Conservation (phyloP, 2,329 filamentous ascomycete species). For the Endoconidiophora laricicola region DNA sequence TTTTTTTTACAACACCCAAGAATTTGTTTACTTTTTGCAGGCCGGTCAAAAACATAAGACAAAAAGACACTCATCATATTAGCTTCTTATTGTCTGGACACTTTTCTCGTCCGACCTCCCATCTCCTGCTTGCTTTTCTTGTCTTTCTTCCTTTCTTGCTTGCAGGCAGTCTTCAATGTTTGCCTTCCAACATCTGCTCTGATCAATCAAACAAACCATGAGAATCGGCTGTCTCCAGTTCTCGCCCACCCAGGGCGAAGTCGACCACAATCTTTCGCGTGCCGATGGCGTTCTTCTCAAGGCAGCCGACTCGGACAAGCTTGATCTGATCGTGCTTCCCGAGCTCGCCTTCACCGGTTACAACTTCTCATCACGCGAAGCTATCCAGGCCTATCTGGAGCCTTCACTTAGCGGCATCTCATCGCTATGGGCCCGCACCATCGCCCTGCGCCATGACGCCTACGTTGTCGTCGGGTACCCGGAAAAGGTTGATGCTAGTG, state of each 20-base stretch:
- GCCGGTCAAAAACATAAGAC: too few relatives aligned
- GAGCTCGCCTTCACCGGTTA: constrained; percentile 68
- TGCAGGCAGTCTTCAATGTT: too few relatives aligned
- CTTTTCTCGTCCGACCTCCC: not conserved
- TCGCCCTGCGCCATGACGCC: constrained; percentile 49
- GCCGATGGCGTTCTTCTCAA: constrained; percentile 48
- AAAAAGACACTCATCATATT: too few relatives aligned
- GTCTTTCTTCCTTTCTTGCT: not conserved
- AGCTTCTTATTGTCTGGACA: too few relatives aligned
- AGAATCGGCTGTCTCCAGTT: constrained; percentile 58
- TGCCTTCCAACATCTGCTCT: too few relatives aligned
- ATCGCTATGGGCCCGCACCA: constrained; percentile 53
- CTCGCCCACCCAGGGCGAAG: constrained; percentile 49
- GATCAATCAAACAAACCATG: constrained; percentile 27
- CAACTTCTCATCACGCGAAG: constrained; percentile 53
- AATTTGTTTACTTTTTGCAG: too few relatives aligned
- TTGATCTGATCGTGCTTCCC: constrained; percentile 54
- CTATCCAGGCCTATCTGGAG: constrained; percentile 56
- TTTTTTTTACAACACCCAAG: too few relatives aligned
- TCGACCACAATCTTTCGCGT: constrained; percentile 51
- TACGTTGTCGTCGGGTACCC: constrained; percentile 59
- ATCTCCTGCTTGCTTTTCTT: too few relatives aligned
- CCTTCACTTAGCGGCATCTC: constrained; percentile 46
- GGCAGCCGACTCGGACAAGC: constrained; percentile 5
- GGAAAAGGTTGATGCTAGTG: constrained; percentile 40